Conservation (phyloP, 179 eudicot species). For the Nepenthes alata region DNA sequence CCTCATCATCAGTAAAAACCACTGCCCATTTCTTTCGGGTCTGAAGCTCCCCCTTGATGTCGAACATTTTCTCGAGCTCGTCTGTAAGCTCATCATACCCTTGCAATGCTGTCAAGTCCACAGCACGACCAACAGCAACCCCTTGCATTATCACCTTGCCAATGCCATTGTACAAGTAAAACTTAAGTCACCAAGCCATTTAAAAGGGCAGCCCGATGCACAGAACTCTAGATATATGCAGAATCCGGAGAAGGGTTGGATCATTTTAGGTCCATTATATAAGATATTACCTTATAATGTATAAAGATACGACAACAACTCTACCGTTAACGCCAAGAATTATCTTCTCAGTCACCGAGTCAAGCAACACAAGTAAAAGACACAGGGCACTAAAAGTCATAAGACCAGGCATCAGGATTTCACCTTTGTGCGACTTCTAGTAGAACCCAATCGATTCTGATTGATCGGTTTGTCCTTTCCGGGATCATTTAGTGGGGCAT, state of each 20-base stretch:
- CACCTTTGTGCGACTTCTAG: constrained; percentile 78
- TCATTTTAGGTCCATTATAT: too few relatives aligned
- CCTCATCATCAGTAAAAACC: constrained; percentile 79
- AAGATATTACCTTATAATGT: too few relatives aligned
- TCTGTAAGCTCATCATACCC: constrained; percentile 50
- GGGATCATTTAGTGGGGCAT: constrained; percentile 18
- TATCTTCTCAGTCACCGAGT: not conserved
- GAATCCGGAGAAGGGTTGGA: too few relatives aligned
- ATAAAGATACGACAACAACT: too few relatives aligned
- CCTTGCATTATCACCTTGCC: constrained; percentile 87
- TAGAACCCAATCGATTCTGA: constrained; percentile 24
- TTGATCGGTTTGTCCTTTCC: constrained; percentile 21
- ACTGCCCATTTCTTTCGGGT: constrained; percentile 57
- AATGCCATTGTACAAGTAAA: not conserved
- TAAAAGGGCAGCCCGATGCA: too few relatives aligned
- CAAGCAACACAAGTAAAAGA: not conserved
- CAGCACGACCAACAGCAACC: constrained; percentile 81
- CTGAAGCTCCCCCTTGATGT: constrained; percentile 62
- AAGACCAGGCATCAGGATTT: not conserved
- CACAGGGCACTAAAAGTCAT: not conserved
- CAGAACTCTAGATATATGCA: too few relatives aligned
- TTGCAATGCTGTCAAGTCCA: constrained; percentile 47
- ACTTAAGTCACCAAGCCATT: too few relatives aligned
- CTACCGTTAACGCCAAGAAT: too few relatives aligned
- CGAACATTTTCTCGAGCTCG: constrained; percentile 76